Percentiles rank a stretch among this genome's conserved stretches.
phyloP scores from a whole-genome alignment of 441 rosid genomes.

The Sinapis alba region DNA sequence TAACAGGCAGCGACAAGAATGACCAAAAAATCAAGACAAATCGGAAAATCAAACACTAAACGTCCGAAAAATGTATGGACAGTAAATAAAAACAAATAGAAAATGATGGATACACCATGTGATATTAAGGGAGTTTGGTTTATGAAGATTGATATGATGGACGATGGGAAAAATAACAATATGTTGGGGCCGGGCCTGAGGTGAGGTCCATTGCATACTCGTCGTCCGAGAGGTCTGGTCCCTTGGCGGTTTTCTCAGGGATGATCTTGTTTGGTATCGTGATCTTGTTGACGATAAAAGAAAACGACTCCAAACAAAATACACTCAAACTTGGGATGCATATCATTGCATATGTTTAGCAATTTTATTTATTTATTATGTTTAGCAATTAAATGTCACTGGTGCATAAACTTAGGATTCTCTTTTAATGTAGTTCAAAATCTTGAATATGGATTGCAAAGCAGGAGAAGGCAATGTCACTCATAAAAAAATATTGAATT shows the following conservation, averaged over 20 bases:
- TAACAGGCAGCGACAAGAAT: slow-evolving; percentile 20
- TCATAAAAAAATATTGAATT: too few species aligned
- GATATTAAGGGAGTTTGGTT: slow-evolving; percentile 21
- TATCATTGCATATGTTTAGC: too few species aligned
- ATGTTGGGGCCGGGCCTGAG: neutral
- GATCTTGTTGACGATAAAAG: neutral
- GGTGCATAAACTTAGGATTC: neutral
- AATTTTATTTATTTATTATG: too few species aligned
- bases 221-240: neutral
- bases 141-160: slow-evolving; percentile 24
- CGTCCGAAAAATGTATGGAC: slow-evolving; percentile 25
- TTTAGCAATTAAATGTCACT: neutral
- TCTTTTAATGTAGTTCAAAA: neutral
- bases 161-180: neutral
- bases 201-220: neutral
- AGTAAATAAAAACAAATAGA: slow-evolving; percentile 32
- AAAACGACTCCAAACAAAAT: neutral
- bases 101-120: slow-evolving; percentile 31
- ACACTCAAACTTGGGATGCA: neutral
- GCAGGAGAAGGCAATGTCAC: neutral
- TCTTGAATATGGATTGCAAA: neutral
- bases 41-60: slow-evolving; percentile 30
- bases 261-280: neutral
- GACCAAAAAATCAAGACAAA: slow-evolving; percentile 20
- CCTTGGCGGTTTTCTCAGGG: neutral